These are phyloP conservation scores for Leptosphaerulina australis DNA, from an alignment of 2,329 filamentous ascomycete genomes.

Conservation along the genomic window DNA sequence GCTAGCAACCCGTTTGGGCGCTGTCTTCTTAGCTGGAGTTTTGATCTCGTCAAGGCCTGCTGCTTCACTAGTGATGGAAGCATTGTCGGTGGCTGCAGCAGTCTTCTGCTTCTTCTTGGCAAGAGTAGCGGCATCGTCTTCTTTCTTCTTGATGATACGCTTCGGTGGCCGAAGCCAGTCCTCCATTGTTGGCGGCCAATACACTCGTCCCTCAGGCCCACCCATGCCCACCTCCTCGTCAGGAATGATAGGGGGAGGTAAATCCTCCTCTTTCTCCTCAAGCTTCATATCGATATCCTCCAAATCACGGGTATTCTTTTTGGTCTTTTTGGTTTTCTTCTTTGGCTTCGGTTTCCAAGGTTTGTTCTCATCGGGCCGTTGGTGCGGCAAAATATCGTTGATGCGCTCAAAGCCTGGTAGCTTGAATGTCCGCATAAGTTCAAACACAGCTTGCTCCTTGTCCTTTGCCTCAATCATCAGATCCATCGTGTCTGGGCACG, in stretches of 20 bases:
- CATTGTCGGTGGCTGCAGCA: slow-evolving; percentile 28
- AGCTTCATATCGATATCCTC: slow-evolving; percentile 50
- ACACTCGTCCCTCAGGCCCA: slow-evolving; percentile 78
- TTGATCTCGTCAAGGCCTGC: slow-evolving; percentile 43
- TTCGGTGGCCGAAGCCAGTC: slow-evolving; percentile 87
- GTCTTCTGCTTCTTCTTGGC: slow-evolving; percentile 43
- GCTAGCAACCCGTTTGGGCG: slow-evolving; percentile 34
- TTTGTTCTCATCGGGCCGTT: slow-evolving; percentile 76
- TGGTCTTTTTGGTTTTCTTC: slow-evolving; percentile 54
- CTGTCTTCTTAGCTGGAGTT: slow-evolving; percentile 48
- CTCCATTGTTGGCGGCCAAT: slow-evolving; percentile 89
- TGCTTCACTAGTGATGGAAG: slow-evolving; percentile 32
- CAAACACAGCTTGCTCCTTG: slow-evolving; percentile 95
- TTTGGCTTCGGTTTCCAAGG: slow-evolving; percentile 47
- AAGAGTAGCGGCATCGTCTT: slow-evolving; percentile 43
- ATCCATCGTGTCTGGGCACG: slow-evolving; percentile 83
- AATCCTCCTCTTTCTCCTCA: slow-evolving; percentile 49
- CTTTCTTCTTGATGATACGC: slow-evolving; percentile 65
- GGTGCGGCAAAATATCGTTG: slow-evolving; percentile 77
- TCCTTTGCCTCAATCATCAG: slow-evolving; percentile 99
- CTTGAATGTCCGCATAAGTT: slow-evolving; percentile 87
- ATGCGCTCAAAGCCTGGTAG: slow-evolving; percentile 78
- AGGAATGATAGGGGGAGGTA: slow-evolving; percentile 54
- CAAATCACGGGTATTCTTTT: slow-evolving; percentile 49
- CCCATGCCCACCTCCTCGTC: slow-evolving; percentile 84